Evolutionary conservation across 495 filamentous ascomycete genomes (phyloP), one percentile per base, ranked within the genome.

Genomic region (Schizothecium vesticola): DNA sequence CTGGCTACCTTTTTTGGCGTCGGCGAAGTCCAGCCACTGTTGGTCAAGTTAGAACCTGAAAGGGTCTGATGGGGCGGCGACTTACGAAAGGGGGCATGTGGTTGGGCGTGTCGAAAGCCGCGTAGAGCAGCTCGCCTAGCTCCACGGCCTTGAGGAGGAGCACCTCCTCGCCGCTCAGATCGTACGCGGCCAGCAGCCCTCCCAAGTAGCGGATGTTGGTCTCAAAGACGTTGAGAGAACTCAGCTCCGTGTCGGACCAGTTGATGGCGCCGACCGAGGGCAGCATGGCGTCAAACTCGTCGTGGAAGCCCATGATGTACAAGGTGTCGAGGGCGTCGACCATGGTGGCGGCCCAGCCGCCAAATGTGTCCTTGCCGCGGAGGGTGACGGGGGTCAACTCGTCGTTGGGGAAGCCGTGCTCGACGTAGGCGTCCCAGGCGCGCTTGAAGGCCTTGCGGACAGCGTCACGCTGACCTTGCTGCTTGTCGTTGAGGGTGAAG

Each of bases 101-200:
- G 73, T 95, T 96, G 0, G 91, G 91, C 22, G 93, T 96, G 76
- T 97, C 93, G 74, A 97, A 96, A 5, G 89, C 88, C 61, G 88
- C 86, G 73, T 92, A 93, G 25, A 96, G 77, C 69, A 96, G 83
- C 66, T 95, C 88, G 8, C 86, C 93, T 56, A 97, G 80, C 79
- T 95, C 89, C 16, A 87, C 81, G 8, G 93, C 91, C 74, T 96
- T 95, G 59, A 88, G 85, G 64, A 96, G 80, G 28, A 96, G 79
- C 3, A 73, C 70, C 21, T 63, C 51, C 61, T 84, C 86, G 16
- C 85, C 90, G 68, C 87, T 90, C 63, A 94, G 80, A 76, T 96
- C 92, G 71, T 94, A 89, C 13, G 92, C 91, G 13, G 86, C 85
- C 56, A 95, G 77, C 61, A 96, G 84, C 1, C 92, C 92, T 33